phyloP scores from a whole-genome alignment of 148 eudicot species.

The Spergularia marina region DNA sequence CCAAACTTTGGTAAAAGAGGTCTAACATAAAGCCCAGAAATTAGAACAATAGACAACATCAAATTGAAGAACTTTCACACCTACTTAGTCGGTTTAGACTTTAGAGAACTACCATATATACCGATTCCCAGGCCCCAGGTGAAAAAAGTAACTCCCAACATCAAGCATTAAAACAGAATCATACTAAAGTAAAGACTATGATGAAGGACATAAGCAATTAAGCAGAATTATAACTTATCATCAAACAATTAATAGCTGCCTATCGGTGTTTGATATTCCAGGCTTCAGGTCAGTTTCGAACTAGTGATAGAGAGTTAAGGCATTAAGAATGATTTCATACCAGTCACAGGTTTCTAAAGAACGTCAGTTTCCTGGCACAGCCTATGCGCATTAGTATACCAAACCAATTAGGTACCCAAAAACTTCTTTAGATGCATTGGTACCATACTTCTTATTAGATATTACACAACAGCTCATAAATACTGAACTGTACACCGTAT shows the following conservation, averaged over 20 bases:
- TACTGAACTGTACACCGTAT: not conserved
- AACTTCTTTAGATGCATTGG: not conserved
- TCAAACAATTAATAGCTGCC: conserved; percentile 2
- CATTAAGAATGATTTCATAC: not conserved
- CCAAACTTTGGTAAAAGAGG: too few relatives aligned
- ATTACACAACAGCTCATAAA: not conserved
- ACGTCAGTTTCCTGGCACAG: not conserved
- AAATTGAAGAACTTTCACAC: too few relatives aligned
- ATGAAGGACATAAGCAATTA: not conserved
- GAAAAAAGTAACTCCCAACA: not conserved
- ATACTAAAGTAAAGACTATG: not conserved
- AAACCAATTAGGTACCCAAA: not conserved
- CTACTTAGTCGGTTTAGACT: too few relatives aligned
- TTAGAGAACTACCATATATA: not conserved
- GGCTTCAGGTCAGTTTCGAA: not conserved
- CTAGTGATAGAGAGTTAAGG: not conserved
- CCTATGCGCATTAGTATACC: not conserved
- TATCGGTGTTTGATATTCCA: not conserved
- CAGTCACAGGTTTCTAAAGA: conserved; percentile 1
- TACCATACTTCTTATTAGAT: conserved; percentile 2
- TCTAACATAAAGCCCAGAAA: too few relatives aligned
- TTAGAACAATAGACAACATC: too few relatives aligned
- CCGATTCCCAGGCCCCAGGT: not conserved
- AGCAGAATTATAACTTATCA: not conserved
- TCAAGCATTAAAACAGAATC: not conserved